Base-by-base conservation (phyloP, 768 basidiomycete genomes). In the Mycena vitilis region DNA sequence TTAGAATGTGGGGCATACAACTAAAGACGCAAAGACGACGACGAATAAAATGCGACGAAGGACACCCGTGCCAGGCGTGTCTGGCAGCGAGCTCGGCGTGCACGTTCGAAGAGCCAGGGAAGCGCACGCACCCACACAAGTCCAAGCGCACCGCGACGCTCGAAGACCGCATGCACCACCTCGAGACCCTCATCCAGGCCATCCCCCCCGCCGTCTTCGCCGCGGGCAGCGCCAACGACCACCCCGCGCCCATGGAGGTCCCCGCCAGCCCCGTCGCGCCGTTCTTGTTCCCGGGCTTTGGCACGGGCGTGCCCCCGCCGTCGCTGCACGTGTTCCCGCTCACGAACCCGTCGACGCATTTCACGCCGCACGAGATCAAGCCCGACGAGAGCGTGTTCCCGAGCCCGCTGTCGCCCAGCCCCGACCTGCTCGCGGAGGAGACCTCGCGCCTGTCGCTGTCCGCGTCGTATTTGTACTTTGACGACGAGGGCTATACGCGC, bases 11-110 rank as follows among this genome's bases (percentile, higher is more conserved):
- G 23, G 22, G 38, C 16, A 8, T 23, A n/a, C 49, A 25, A 45
- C 63, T 69, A n/a, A 40, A 61, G 34, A 49, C 34, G 55, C 71
- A 8, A 72, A 95, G 93, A 22, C 91, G 93, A 61, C 84, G 94
- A 73, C 83, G 94, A 74, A 95, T 95, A 77, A 93, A 93, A 74
- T 95, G 94, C 75, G 94, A 95, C 73, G 94, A 95, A 77, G 94
- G 94, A 0, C 93, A 94, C 75, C 94, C 94, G 40, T 95, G 93
- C 78, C 92, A 95, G 79, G 92, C 93, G 15, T 95, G 94, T 78
- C 79, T 94, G n/a, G 90, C 91, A 8, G 91, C 93, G 13, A 91
- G 86, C 74, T 93, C 93, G 3, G 81, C 91, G 10, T 95, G 94
- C 71, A 95, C 94, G 0, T 95, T 95, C 74, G 94, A 95, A 78